phyloP scores from a whole-genome alignment of 2,329 filamentous ascomycete genomes.

The Cladorrhinum sp. region DNA sequence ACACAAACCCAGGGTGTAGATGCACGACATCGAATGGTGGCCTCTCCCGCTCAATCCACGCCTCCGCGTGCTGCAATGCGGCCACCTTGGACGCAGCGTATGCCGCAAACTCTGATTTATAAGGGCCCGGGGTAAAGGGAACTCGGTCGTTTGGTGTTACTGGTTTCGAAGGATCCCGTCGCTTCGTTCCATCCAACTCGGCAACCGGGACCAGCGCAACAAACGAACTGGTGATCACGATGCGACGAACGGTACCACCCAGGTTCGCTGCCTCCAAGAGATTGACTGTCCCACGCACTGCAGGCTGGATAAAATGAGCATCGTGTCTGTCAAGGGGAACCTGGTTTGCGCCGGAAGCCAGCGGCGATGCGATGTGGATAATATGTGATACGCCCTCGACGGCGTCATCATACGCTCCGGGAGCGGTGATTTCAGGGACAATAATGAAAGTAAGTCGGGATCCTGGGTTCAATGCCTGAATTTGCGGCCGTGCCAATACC shows the following conservation, averaged over 20 bases:
- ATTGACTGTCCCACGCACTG: slow-evolving; percentile 26
- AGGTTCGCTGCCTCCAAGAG: slow-evolving; percentile 27
- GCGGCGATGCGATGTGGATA: slow-evolving; percentile 30
- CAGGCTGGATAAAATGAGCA: slow-evolving; percentile 24
- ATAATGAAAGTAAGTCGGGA: slow-evolving; percentile 31
- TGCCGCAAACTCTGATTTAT: slow-evolving; percentile 32
- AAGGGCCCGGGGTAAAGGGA: slow-evolving; percentile 34
- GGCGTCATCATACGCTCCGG: slow-evolving; percentile 35
- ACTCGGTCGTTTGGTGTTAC: slow-evolving; percentile 31
- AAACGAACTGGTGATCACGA: slow-evolving; percentile 32
- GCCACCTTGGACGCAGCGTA: slow-evolving; percentile 38
- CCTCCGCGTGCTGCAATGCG: slow-evolving; percentile 34
- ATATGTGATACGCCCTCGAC: slow-evolving; percentile 31
- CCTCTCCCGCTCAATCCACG: slow-evolving; percentile 32
- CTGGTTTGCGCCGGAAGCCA: slow-evolving; percentile 18
- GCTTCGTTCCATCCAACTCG: slow-evolving; percentile 18
- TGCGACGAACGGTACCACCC: slow-evolving; percentile 24
- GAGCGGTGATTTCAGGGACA: slow-evolving; percentile 32
- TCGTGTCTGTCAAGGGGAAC: slow-evolving; percentile 19
- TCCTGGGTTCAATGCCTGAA: slow-evolving; percentile 26
- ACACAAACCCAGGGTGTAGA: slow-evolving; percentile 37
- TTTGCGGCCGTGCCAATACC: slow-evolving; percentile 28
- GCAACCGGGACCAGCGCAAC: slow-evolving; percentile 26
- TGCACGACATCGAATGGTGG: slow-evolving; percentile 37
- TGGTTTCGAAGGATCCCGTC: slow-evolving; percentile 5